Evolutionary conservation across 176 grass and related monocot genomes (phyloP).

Genomic region (Elymus sibiricus): DNA sequence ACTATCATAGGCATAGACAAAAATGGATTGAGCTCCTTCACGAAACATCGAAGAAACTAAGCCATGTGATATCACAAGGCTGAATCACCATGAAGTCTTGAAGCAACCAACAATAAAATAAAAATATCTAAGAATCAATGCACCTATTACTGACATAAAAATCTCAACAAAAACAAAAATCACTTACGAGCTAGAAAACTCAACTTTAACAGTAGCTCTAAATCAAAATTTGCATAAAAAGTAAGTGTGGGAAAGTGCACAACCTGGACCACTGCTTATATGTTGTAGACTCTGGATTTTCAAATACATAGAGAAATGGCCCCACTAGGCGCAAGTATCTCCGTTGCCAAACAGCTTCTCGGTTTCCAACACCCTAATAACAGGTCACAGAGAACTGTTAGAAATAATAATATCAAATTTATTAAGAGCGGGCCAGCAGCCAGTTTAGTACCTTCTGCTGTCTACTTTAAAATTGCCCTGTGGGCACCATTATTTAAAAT

Average conservation of each 20-base stretch:
- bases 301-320: constrained; percentile 89
- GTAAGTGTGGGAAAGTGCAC: constrained; percentile 12
- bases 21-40: constrained; percentile 2
- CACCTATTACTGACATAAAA: not conserved
- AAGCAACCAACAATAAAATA: constrained; percentile 1
- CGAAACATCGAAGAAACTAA: not conserved
- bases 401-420: not conserved
- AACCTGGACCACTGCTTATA: constrained; percentile 97
- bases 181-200: not conserved
- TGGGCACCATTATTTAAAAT: not conserved
- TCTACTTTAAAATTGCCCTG: not conserved
- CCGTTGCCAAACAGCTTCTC: constrained; percentile 83
- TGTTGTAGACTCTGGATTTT: constrained; percentile 67
- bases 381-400: constrained; percentile 1
- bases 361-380: constrained; percentile 86
- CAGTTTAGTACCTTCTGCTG: not conserved
- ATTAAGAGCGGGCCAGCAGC: not conserved
- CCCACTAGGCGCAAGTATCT: constrained; percentile 84
- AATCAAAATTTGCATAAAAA: constrained; percentile 21
- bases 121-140: not conserved
- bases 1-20: not conserved
- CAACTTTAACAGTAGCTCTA: constrained; percentile 3
- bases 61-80: constrained; percentile 10
- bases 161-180: constrained; percentile 13
- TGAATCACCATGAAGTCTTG: not conserved